Base-by-base conservation (phyloP, 164 flowering plant genomes). In the Magnolia sinica region DNA sequence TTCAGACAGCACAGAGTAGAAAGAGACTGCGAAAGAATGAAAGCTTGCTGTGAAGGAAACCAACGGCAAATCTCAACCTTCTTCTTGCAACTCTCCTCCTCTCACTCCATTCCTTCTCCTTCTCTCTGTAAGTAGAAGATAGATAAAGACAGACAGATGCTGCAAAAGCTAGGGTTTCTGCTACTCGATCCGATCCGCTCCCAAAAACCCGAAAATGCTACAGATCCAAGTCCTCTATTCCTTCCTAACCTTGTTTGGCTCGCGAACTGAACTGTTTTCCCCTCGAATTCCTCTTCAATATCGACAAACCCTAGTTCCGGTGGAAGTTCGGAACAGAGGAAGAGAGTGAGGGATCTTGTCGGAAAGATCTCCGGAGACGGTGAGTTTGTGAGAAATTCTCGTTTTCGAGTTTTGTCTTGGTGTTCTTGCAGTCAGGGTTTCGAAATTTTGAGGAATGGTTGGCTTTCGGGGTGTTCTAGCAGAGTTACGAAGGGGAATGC, bases 21-120 rank as follows among this genome's bases (percentile, higher is more conserved):
- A 5, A 37, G 51, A 68, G 71, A 31, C 70, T 20, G 76, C 50
- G 73, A 75, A 16, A 79, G 81, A 76, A 75, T 20, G 82, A 73
- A 84, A 84, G 86, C 87, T 83, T 84, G 86, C 76, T 80, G 79
- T 24, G 74, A 76, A 81, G 86, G 83, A 73, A 83, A 85, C 76
- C 79, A 81, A 80, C 85, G 81, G 72, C 16, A 16, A 81, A 82
- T 80, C 84, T 68, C 52, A 24, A 50, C 73, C 9, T 68, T 18
- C 50, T 13, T 27, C 73, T 73, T 70, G 24, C 18, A 11, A 11
- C 3, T 4, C 61, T 55, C 18, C 11, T 49, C 65, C 71, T 69
- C 68, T 24, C 64, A 31, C 16, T 66, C 59, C 8, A 20, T n/a
- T 18, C 8, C 74, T 61, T 31, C 13, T 72, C 73, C 67, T 66